Conservation (phyloP, 495 filamentous ascomycete genomes). For the Podospora sp. region DNA sequence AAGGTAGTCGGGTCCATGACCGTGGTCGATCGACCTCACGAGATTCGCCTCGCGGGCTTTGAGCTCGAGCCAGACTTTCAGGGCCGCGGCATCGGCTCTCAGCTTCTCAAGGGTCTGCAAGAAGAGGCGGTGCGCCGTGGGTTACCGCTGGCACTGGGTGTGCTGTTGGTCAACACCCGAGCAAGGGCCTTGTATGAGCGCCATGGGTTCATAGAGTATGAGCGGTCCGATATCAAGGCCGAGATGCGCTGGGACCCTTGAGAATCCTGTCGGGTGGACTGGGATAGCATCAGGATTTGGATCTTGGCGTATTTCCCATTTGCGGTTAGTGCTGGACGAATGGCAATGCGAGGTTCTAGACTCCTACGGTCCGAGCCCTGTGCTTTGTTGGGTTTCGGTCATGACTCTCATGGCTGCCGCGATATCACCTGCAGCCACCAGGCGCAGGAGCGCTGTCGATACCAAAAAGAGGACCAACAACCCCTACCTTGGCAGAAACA, state of each 20-base stretch:
- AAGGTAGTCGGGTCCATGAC: background rate
- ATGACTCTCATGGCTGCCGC: too few relatives aligned
- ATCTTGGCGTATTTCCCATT: too few relatives aligned
- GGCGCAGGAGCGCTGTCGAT: too few relatives aligned
- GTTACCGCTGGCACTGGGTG: background rate
- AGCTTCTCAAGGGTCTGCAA: background rate
- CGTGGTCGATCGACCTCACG: background rate
- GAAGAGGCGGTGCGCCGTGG: background rate
- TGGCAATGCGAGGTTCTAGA: too few relatives aligned
- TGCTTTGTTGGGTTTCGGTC: too few relatives aligned
- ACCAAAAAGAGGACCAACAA: too few relatives aligned
- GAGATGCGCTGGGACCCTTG: slow-evolving; percentile 1
- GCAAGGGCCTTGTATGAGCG: slow-evolving; percentile 6
- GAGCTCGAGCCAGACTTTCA: background rate
- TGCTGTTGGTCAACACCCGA: background rate
- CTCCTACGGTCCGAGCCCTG: too few relatives aligned
- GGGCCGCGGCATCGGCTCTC: background rate
- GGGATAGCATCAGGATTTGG: too few relatives aligned
- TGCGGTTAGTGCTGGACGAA: too few relatives aligned
- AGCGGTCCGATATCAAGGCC: background rate
- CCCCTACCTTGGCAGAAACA: too few relatives aligned
- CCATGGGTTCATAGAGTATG: background rate
- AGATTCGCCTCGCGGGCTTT: background rate
- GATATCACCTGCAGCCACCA: too few relatives aligned
- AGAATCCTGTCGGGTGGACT: too few relatives aligned